Conservation (phyloP, 176 grass and related monocot genomes). For the Musa troglodytarum region DNA sequence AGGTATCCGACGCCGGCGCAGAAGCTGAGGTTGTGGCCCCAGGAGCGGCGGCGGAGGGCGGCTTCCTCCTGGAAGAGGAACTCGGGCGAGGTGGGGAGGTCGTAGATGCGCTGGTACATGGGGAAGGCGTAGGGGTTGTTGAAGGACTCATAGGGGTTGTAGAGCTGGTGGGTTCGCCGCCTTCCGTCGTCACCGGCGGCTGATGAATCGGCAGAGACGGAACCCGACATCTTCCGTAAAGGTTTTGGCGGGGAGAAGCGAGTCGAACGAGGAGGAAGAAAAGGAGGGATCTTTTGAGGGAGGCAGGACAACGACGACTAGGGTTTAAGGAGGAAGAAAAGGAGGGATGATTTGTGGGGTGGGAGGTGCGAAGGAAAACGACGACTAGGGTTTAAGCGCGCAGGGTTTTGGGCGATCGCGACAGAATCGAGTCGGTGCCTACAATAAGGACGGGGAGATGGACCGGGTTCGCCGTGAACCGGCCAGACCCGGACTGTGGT, state of each 20-base stretch:
- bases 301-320: neutral
- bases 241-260: neutral
- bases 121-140: conserved; percentile 9
- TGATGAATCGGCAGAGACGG: neutral
- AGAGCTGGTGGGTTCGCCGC: conserved; percentile 11
- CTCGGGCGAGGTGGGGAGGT: conserved; percentile 24
- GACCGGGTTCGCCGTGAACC: too few species aligned
- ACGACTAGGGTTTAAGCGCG: neutral
- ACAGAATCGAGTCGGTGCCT: too few species aligned
- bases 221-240: neutral
- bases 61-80: conserved; percentile 26
- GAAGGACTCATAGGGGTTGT: conserved; percentile 22
- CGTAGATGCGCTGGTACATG: conserved; percentile 24
- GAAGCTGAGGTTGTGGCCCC: conserved; percentile 23
- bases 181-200: neutral
- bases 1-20: conserved; percentile 17
- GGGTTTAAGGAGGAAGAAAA: neutral
- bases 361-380: neutral
- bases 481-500: too few species aligned
- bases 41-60: conserved; percentile 9
- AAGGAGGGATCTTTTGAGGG: neutral
- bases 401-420: neutral
- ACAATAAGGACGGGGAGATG: too few species aligned
- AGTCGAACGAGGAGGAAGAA: neutral
- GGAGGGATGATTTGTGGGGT: neutral